phyloP scores from a whole-genome alignment of 2,329 filamentous ascomycete genomes.

The Plenodomus tracheiphilus region DNA sequence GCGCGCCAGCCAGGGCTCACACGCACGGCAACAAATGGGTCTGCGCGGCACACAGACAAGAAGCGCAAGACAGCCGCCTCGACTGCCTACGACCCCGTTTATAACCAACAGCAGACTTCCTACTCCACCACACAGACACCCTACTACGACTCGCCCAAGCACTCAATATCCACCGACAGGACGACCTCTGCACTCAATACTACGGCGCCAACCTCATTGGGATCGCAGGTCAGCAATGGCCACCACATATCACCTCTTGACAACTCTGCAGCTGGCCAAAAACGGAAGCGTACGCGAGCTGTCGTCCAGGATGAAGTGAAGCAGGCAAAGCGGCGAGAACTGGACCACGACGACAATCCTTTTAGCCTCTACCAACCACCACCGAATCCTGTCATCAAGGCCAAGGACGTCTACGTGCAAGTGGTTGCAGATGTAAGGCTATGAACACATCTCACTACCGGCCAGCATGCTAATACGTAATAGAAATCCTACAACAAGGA shows the following conservation, averaged over 20 bases:
- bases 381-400: constrained; percentile 86
- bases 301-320: constrained; percentile 82
- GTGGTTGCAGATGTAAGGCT: constrained; percentile 61
- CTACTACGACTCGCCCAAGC: constrained; percentile 67
- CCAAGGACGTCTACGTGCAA: constrained; percentile 64
- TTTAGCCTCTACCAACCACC: constrained; percentile 83
- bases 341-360: constrained; percentile 68
- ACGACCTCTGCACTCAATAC: constrained; percentile 81
- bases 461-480: constrained; percentile 15
- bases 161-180: constrained; percentile 79
- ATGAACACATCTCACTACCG: constrained; percentile 7
- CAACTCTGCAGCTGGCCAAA: constrained; percentile 72
- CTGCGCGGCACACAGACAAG: constrained; percentile 65
- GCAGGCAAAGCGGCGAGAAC: constrained; percentile 63
- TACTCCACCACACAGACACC: constrained; percentile 76
- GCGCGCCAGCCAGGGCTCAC: constrained; percentile 26
- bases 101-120: constrained; percentile 69
- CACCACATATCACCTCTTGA: constrained; percentile 65
- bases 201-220: constrained; percentile 85
- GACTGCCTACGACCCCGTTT: constrained; percentile 68
- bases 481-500: constrained; percentile 55
- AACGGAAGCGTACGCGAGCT: constrained; percentile 85
- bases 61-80: constrained; percentile 70
- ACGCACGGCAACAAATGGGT: constrained; percentile 47
- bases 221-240: constrained; percentile 65